Base-by-base conservation (phyloP, 805 yeast species). In the Wickerhamiella qilinensis region DNA sequence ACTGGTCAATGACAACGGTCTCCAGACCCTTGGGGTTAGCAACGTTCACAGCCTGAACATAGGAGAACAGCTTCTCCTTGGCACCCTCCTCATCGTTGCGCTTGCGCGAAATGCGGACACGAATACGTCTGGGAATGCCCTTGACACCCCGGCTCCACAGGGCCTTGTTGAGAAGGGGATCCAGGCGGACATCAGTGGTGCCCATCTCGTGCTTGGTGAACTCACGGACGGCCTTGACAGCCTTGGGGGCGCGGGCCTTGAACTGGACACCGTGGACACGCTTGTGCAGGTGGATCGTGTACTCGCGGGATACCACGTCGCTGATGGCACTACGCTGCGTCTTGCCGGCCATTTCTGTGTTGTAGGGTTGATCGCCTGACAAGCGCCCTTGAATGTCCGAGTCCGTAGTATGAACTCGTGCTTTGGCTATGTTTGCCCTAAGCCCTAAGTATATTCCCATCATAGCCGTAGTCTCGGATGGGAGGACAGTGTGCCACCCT, bases 61-160 rank as follows among this genome's bases (percentile, higher is more conserved):
- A 86, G 55, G 97, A 85, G 76, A 83, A 91, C 68, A 91, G 77
- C 68, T 86, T 84, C 73, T 84, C 86, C 77, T 79, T 80, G 62
- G 98, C 96, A 65, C 84, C 88, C 76, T 91, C 98, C 75, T 91
- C 98, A 70, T 91, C 96, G 76, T 91, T 91, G 77, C 97, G 84
- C 86, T 80, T 91, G 79, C 94, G 81, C 51, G 97, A 85, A 72
- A 91, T 86, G 75, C 95, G 86, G 67, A 91, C 76, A 76, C 98
- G 86, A 69, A 91, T 66, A 78, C 95, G 86, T 84, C 71, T 73
- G 67, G 94, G 94, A 62, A 84, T 93, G 75, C 96, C 96, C 77
- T 86, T 85, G 73, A 91, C 78, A 76, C 98, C 98, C 75, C 94
- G 86, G 71, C 83, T 80, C 98, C 98, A 91, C 73, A 91, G 75